phyloP scores from a whole-genome alignment of 208 protist genomes.

The Leishmania gerbilli region DNA sequence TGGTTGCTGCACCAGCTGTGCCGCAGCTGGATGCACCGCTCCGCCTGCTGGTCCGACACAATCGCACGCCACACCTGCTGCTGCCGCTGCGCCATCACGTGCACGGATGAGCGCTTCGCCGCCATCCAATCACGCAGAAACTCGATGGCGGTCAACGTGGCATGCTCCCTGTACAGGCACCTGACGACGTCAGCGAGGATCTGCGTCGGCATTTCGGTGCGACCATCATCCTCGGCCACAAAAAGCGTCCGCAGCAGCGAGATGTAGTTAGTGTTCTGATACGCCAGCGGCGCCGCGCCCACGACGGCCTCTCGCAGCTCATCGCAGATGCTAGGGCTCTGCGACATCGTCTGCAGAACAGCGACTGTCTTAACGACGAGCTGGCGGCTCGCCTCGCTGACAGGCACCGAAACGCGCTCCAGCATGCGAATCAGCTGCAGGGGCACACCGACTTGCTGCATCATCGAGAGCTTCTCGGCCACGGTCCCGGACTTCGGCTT shows the following conservation, averaged over 20 bases:
- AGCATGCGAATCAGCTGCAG: conserved; percentile 37
- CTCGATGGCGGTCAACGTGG: conserved; percentile 19
- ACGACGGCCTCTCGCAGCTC: conserved; percentile 28
- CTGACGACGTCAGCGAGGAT: conserved; percentile 34
- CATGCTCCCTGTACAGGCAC: conserved; percentile 30
- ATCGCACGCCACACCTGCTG: conserved; percentile 27
- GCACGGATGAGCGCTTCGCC: conserved; percentile 5
- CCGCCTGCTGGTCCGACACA: conserved; percentile 37
- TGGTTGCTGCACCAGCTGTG: conserved; percentile 42
- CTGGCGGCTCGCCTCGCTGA: conserved; percentile 19
- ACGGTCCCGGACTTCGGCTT: conserved; percentile 14
- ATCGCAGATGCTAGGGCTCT: conserved; percentile 11
- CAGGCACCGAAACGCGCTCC: conserved; percentile 33
- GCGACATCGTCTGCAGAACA: conserved; percentile 31
- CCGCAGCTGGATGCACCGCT: conserved; percentile 45
- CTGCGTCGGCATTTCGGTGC: conserved; percentile 12
- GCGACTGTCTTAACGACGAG: conserved; percentile 27
- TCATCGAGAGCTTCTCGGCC: conserved; percentile 54
- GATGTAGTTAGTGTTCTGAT: conserved; percentile 38
- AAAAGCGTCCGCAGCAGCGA: conserved; percentile 39
- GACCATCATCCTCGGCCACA: conserved; percentile 13
- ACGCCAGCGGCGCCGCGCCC: conserved; percentile 31
- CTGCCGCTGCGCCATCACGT: conserved; percentile 24
- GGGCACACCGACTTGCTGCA: conserved; percentile 38
- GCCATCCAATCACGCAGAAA: conserved; percentile 43